Percentiles rank a stretch among this genome's conserved stretches.
phyloP scores from a whole-genome alignment of 768 basidiomycete genomes.

The Tulasnella sp. region DNA sequence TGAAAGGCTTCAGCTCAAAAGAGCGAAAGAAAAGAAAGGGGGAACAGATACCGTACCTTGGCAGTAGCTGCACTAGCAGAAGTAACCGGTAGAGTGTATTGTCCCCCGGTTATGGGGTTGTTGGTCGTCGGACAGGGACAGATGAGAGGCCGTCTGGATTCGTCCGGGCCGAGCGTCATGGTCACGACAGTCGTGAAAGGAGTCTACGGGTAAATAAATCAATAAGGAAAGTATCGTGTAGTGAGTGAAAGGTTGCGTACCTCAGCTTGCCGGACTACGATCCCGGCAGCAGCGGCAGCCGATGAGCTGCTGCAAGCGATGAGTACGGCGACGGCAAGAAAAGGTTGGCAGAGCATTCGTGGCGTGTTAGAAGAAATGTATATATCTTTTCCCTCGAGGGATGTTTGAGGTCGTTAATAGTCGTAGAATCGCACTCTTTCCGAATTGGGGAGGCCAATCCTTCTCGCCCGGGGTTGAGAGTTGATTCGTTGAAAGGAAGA shows the following conservation, averaged over 20 bases:
- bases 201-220: not conserved
- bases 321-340: not conserved
- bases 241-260: not conserved
- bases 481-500: no score
- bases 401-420: not conserved
- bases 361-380: not conserved
- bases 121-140: not conserved
- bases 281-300: not conserved
- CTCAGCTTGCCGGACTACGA: not conserved
- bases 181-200: not conserved
- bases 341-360: not conserved
- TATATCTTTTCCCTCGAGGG: no score
- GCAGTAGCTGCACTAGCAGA: not conserved
- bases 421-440: not conserved
- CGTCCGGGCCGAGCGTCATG: not conserved
- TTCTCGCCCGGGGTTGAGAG: not conserved
- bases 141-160: not conserved
- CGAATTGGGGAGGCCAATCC: not conserved
- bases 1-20: not conserved
- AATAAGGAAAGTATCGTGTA: not conserved
- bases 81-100: not conserved
- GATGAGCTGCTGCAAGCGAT: not conserved
- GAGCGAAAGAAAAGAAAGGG: not conserved
- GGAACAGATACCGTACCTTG: not conserved
- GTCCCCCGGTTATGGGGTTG: not conserved